Percentiles rank a stretch among this genome's conserved stretches.
Conservation (phyloP, 2,329 filamentous ascomycete genomes). For the Xylaria polymorpha region DNA sequence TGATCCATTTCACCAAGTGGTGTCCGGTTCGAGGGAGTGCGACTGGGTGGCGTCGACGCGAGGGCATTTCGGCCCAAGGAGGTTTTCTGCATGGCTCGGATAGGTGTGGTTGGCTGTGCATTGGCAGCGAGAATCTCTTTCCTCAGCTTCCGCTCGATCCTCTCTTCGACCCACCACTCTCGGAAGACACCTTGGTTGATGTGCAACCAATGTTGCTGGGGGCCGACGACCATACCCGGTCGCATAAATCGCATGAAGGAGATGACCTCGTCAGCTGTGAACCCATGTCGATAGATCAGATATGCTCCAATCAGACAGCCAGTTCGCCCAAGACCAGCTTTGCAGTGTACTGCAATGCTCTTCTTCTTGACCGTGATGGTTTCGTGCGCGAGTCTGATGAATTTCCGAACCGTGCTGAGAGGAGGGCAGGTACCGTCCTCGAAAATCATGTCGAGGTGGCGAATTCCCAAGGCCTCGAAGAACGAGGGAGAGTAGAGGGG, state of each 20-base stretch:
- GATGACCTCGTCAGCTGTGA: slow-evolving; percentile 97
- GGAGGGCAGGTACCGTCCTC: slow-evolving; percentile 97
- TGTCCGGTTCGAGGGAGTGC: slow-evolving; percentile 77
- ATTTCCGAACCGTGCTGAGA: slow-evolving; percentile 88
- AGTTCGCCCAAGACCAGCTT: slow-evolving; percentile 93
- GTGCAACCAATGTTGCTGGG: slow-evolving; percentile 98
- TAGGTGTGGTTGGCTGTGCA: slow-evolving; percentile 67
- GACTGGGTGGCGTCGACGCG: slow-evolving; percentile 86
- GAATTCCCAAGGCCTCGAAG: slow-evolving; percentile 94
- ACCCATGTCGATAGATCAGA: slow-evolving; percentile 95
- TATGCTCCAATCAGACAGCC: slow-evolving; percentile 98
- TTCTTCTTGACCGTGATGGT: slow-evolving; percentile 92
- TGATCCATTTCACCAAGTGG: slow-evolving; percentile 95
- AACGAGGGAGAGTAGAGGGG: slow-evolving; percentile 96
- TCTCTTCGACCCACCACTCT: slow-evolving; percentile 98
- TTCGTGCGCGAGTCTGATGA: slow-evolving; percentile 93
- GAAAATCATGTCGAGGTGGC: slow-evolving; percentile 99
- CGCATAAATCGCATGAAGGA: slow-evolving; percentile 99
- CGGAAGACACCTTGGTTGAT: slow-evolving; percentile 96
- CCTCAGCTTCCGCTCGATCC: slow-evolving; percentile 75
- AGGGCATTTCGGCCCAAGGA: slow-evolving; percentile 71
- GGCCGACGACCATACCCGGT: slow-evolving; percentile 97
- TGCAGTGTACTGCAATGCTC: slow-evolving; percentile 97
- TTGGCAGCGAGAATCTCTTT: slow-evolving; percentile 69
- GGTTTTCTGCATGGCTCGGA: slow-evolving; percentile 70